Base-by-base conservation (phyloP, 2,329 filamentous ascomycete genomes). In the Pyrenophora tritici-repentis region DNA sequence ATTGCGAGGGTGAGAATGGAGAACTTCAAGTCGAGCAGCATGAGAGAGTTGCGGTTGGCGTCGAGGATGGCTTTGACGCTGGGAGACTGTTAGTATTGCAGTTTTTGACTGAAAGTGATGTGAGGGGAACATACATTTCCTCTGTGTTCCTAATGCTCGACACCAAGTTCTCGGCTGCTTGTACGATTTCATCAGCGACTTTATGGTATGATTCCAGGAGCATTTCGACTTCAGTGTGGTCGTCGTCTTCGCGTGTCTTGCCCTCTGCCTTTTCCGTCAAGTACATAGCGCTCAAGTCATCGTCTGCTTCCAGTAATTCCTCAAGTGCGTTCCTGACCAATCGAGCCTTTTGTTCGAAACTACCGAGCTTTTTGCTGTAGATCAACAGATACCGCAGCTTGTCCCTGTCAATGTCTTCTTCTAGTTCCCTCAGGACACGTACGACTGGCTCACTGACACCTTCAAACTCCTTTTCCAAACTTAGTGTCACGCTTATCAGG, bases 221-320 rank as follows among this genome's bases (percentile, higher is more conserved):
- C 86, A 99, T 91, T 76, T 99, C 94, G 5, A 99, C 89, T 75
- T 99, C 94, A 20, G 93, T 94, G 67, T 97, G 93, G 65, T 97
- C 91, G 61, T 96, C 86, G 55, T 91, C 87, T 45, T 86, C 85
- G 46, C 92, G 82, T 36, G 83, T 78, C 14, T 88, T 80, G 55
- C 92, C 90, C 45, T 86, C 83, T 2, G 84, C 82, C 71, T 96
- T 93, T 74, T 97, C 94, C 0, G 90, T 92, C 56, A 99, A 78
- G 69, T 99, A 99, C 94, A 99, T 97, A 59, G 88, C 84, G 13
- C 91, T 87, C 29, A 99, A 78, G 71, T 99, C 94, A 71, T 99
- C 94, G 69, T 99, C 94, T 5, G 92, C 94, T 75, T 99, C 94
- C 31, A 99, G 83, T 17, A 99, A 78, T 71, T 99, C 94, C 58